phyloP scores from a whole-genome alignment of 306 rosid genomes.

The Carpinus fangiana region DNA sequence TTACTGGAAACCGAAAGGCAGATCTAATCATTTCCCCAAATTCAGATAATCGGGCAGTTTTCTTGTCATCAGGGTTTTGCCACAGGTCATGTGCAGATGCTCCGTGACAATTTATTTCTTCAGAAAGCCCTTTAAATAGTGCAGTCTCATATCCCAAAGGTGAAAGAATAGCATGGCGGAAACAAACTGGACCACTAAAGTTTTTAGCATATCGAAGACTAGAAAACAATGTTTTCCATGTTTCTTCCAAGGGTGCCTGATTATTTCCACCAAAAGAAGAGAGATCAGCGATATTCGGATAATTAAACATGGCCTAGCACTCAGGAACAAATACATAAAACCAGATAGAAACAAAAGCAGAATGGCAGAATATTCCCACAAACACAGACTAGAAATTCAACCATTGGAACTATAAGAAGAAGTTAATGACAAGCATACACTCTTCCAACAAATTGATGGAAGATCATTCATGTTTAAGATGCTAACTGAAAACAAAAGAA shows the following conservation, averaged over 20 bases:
- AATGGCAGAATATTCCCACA: neutral
- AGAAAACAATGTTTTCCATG: constrained; percentile 86
- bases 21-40: constrained; percentile 93
- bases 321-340: neutral
- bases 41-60: constrained; percentile 88
- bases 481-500: neutral
- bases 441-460: neutral
- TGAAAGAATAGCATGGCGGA: constrained; percentile 79
- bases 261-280: constrained; percentile 22
- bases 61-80: constrained; percentile 62
- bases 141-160: constrained; percentile 93
- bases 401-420: neutral
- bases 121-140: constrained; percentile 72
- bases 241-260: constrained; percentile 89
- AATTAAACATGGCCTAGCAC: constrained; percentile 1
- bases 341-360: neutral
- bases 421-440: neutral
- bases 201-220: constrained; percentile 81
- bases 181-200: constrained; percentile 78
- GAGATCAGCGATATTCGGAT: constrained; percentile 19
- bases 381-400: neutral
- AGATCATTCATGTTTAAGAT: neutral
- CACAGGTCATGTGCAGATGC: constrained; percentile 67
- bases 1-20: constrained; percentile 64
- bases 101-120: constrained; percentile 64